A percentile compares a stretch with the other conserved stretches of the same genome.
phyloP scores from a whole-genome alignment of 805 yeast species.

The Ogataea henricii region DNA sequence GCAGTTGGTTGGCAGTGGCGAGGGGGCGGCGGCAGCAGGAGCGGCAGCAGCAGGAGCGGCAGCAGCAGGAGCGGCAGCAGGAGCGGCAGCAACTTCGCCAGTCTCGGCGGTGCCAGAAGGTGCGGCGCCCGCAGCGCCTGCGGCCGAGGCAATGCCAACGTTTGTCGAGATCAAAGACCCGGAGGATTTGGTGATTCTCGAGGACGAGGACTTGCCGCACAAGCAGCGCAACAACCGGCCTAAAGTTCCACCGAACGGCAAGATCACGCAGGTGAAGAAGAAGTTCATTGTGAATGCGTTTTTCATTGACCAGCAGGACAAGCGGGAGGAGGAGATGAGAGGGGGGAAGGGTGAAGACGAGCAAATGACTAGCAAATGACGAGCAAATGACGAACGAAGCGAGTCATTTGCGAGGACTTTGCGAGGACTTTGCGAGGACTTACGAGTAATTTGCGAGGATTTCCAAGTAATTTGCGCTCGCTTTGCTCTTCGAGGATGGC shows the following conservation, averaged over 20 bases:
- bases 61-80: not conserved
- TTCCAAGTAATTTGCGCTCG: too few species aligned
- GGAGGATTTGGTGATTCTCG: conserved; percentile 58
- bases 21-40: not conserved
- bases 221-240: conserved; percentile 75
- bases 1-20: conserved; percentile 16
- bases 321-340: conserved; percentile 9
- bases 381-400: not conserved
- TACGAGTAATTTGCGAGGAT: too few species aligned
- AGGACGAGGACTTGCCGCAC: conserved; percentile 83
- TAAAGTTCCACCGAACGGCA: conserved; percentile 89
- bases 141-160: conserved; percentile 13
- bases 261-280: conserved; percentile 70
- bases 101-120: not conserved
- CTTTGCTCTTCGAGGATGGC: too few species aligned
- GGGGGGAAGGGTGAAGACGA: not conserved
- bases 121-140: not conserved
- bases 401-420: too few species aligned
- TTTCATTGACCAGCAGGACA: conserved; percentile 47
- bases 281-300: conserved; percentile 55
- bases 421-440: too few species aligned
- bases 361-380: too few species aligned
- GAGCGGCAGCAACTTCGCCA: not conserved
- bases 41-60: not conserved
- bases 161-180: conserved; percentile 31